Evolutionary conservation across 768 basidiomycete genomes (phyloP), one percentile per base, ranked within the genome.

Genomic region (Gyrodon lividus): DNA sequence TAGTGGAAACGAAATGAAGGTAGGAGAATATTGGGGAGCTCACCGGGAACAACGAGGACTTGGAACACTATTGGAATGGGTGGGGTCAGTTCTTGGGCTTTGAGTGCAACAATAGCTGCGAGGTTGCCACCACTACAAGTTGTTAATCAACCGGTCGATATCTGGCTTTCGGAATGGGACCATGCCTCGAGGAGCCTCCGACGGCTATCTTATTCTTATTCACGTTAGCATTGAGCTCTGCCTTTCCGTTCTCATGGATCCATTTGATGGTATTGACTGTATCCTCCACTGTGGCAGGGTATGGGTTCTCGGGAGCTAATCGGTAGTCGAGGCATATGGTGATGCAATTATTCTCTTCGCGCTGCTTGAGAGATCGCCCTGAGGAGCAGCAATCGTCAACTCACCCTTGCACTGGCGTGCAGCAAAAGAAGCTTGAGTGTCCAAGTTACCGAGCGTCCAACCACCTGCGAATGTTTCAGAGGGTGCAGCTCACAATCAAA

Each of bases 211-310:
- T 72, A n/a, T 64, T 77, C 48, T 74, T 72, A n/a, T 64, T 65
- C 9, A 70, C 67, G 58, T 89, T 75, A 37, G 81, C 70, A 28
- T 71, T 68, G 17, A 89, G 73, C 22, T 71, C 61, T 1, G 60
- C 55, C 39, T 69, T 67, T 2, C 81, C 86, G 19, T 82, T 62
- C 24, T 63, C 59, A 50, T 77, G 59, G 3, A 85, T 77, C 84
- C 86, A 89, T 39, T 78, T 65, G 3, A 89, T 70, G 3, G 86
- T 72, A 35, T 85, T 84, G n/a, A 86, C 62, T 0, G 85, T 81
- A 58, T 89, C 87, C 20, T 86, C 79, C 0, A 87, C 82, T 0
- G 87, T 87, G 2, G 82, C 78, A 3, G 87, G 88, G 55, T 86
- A 89, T 6, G 79, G 78, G 49, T 83, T 51, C 58, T 90, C 88